Conservation (phyloP, 176 grass and related monocot species). For the Triticum timopheevii region DNA sequence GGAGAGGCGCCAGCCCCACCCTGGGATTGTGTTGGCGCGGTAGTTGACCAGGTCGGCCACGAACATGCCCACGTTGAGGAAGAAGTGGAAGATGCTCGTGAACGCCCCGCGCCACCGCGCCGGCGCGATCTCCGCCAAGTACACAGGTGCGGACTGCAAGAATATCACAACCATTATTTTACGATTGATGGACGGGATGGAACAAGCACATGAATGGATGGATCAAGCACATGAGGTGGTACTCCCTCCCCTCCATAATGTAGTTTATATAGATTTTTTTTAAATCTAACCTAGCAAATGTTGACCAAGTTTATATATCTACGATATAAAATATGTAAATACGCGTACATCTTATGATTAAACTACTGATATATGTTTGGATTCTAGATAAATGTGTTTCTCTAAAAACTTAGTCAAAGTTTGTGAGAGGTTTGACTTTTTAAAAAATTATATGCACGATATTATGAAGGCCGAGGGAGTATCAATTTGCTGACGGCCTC, state of each 20-base stretch:
- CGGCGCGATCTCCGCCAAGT: conserved; percentile 55
- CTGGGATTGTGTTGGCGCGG: conserved; percentile 24
- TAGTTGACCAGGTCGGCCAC: conserved; percentile 53
- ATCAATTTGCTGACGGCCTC: background rate
- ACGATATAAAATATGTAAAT: no score
- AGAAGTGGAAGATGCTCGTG: conserved; percentile 50
- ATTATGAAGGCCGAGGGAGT: no score
- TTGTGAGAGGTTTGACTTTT: background rate
- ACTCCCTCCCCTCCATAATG: no score
- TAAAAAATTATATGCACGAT: no score
- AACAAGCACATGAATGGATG: background rate
- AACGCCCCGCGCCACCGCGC: conserved; percentile 47
- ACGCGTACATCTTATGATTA: no score
- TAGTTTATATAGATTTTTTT: background rate
- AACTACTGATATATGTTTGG: no score
- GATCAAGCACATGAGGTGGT: background rate
- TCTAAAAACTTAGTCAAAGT: no score
- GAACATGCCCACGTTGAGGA: conserved; percentile 40
- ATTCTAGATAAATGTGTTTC: no score
- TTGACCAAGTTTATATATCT: no score
- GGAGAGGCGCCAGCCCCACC: conserved; percentile 50
- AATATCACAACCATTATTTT: background rate
- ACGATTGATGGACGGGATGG: background rate
- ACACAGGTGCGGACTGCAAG: conserved; percentile 34
- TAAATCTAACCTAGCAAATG: no score